Evolutionary conservation across 2,329 filamentous ascomycete genomes (phyloP).

Genomic region (Aspergillus quadrilineatus): DNA sequence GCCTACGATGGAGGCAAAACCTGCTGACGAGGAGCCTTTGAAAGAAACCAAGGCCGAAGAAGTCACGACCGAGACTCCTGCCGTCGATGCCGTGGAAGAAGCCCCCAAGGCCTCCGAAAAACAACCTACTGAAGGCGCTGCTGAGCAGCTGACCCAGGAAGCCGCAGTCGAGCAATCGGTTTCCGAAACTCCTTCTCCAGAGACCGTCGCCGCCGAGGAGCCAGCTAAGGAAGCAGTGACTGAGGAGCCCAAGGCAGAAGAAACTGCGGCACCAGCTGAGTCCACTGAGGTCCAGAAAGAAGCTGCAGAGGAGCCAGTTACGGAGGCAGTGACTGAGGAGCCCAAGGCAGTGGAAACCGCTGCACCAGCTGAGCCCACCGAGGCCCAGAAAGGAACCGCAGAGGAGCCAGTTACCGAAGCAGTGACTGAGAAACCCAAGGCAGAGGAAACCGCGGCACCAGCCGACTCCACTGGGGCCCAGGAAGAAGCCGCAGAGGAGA

Average conservation of each 20-base stretch:
- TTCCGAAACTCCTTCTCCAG: neutral
- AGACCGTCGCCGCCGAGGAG: neutral
- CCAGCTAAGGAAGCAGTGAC: neutral
- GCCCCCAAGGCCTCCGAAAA: neutral
- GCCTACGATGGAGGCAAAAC: neutral
- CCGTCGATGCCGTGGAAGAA: neutral
- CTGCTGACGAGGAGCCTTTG: neutral
- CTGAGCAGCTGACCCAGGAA: neutral
- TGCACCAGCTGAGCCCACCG: too few species aligned
- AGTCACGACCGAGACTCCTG: neutral
- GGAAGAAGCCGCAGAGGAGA: neutral
- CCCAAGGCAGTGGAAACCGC: too few species aligned
- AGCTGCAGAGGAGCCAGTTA: too few species aligned
- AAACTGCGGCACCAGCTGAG: neutral
- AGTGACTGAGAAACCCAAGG: too few species aligned
- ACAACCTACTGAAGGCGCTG: neutral
- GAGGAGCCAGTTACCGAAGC: too few species aligned
- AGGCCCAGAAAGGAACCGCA: too few species aligned
- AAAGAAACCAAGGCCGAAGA: neutral
- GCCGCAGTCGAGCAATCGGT: conserved; percentile 1
- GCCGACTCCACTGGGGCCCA: neutral
- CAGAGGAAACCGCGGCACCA: too few species aligned
- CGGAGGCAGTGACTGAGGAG: too few species aligned
- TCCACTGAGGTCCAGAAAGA: neutral
- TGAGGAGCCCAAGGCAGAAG: neutral